Evolutionary conservation across 225 moss, liverwort and hornwort genomes (phyloP), one percentile per base, ranked within the genome.

Genomic region (Asterella californica): DNA sequence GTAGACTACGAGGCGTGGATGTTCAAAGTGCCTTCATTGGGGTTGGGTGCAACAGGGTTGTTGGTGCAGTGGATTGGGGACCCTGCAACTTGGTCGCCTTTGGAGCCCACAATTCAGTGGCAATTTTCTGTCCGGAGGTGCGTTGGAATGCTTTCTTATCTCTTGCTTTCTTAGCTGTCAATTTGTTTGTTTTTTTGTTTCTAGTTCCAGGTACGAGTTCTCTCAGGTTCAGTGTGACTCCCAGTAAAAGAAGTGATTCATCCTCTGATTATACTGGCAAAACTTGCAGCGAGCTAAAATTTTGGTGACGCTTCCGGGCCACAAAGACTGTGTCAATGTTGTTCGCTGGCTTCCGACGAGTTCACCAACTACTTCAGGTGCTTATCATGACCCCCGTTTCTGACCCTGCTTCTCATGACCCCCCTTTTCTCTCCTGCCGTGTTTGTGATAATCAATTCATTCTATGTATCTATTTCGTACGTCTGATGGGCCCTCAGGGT

Each of bases 11-110:
- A 33, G 59, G 73, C 5, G 79, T 87, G 10, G 78, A 85, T 1
- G 88, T 96, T 70, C 87, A 89, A 27, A 82, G 82, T 34, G 91
- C 88, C 18, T 95, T 94, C 85, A 91, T 99, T 24, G 88, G 89
- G 15, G 92, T 92, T 0, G 97, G 97, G 47, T 99, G 97, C 87
- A 99, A 99, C 78, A 84, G 92, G 70, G 88, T 89, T 8, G 93
- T 92, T 6, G 94, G 93, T 76, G 91, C 91, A 63, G 81, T 89
- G 29, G 88, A 91, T 0, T 99, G 97, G 97, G 97, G 97, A 18
- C 90, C 94, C 50, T 89, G 89, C 84, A 86, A 90, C 76, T 84
- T 99, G 50, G 92, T 93, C 15, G 97, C 97, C 21, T 99, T 90
- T 80, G 97, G 90, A 76, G 94, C 97, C 2, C 97, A 99, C 71